A percentile compares a stretch with the other conserved stretches of the same genome.
Conservation (phyloP, 163 green algal species). For the Scenedesmus sp. region DNA sequence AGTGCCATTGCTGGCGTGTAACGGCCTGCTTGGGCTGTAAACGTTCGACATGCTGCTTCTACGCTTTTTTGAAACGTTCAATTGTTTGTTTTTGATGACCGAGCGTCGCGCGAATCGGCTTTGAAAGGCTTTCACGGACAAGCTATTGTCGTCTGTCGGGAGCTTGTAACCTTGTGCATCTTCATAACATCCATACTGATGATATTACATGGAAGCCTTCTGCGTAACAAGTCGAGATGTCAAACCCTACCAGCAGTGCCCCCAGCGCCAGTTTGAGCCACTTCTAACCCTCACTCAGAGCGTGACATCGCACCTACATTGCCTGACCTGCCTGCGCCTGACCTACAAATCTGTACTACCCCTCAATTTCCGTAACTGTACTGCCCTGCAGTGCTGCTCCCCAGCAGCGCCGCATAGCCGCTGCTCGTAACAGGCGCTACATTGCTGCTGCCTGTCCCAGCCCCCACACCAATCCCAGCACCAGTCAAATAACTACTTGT, state of each 20-base stretch:
- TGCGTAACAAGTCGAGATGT: no score
- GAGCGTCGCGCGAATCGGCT: no score
- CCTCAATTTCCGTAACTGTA: not conserved
- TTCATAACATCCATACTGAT: no score
- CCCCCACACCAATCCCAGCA: not conserved
- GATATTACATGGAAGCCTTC: no score
- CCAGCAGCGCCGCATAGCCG: constrained; percentile 29
- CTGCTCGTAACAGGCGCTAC: not conserved
- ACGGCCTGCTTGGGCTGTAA: constrained; percentile 11
- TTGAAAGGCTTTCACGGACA: no score
- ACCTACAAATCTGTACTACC: not conserved
- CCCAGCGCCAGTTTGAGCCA: no score
- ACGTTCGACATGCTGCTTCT: constrained; percentile 21
- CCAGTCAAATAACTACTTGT: constrained; percentile 15
- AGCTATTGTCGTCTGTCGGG: no score
- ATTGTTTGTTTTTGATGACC: no score
- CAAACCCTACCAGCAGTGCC: not conserved
- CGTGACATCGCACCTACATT: not conserved
- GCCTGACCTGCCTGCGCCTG: not conserved
- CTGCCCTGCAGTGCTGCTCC: not conserved
- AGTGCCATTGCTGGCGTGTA: not conserved
- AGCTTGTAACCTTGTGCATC: no score
- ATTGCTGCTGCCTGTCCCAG: not conserved
- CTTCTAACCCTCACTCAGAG: no score
- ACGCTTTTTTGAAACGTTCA: not conserved